A percentile compares a stretch with the other conserved stretches of the same genome.
These are phyloP conservation scores for Globisporangium alternatum DNA, from an alignment of 352 stramenopile species.

Conservation along the genomic window DNA sequence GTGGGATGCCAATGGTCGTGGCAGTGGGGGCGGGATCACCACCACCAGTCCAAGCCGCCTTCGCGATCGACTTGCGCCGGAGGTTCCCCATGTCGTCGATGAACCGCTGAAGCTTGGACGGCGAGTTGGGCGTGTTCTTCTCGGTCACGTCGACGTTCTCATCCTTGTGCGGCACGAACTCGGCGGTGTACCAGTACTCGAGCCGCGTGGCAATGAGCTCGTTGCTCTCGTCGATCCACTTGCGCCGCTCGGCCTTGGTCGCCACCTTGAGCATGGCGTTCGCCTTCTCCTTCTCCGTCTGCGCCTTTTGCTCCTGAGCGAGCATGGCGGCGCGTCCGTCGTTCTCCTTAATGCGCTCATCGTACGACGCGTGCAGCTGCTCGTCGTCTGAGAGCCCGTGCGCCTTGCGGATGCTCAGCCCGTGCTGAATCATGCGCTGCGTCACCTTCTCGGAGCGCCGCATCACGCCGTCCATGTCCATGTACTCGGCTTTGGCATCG, in stretches of 20 bases:
- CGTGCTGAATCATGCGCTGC: constrained; percentile 32
- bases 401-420: constrained; percentile 34
- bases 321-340: constrained; percentile 7
- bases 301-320: constrained; percentile 5
- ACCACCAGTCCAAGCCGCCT: background rate
- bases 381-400: constrained; percentile 21
- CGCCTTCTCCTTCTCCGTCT: constrained; percentile 6
- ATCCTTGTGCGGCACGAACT: constrained; percentile 20
- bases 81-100: constrained; percentile 52
- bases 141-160: constrained; percentile 36
- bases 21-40: background rate
- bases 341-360: constrained; percentile 6
- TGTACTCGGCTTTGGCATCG: constrained; percentile 26
- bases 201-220: constrained; percentile 28
- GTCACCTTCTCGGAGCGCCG: constrained; percentile 30
- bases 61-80: constrained; percentile 21
- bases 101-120: constrained; percentile 38
- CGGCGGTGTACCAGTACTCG: constrained; percentile 28
- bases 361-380: constrained; percentile 24
- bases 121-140: constrained; percentile 28
- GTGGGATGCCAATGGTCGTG: background rate
- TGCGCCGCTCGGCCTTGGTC: constrained; percentile 25
- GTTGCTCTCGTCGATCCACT: constrained; percentile 33
- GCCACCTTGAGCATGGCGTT: constrained; percentile 39
- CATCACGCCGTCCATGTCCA: constrained; percentile 28